Percentiles rank a stretch among this genome's conserved stretches.
phyloP scores from a whole-genome alignment of 805 yeast species.

The Saturnispora halmiae region DNA sequence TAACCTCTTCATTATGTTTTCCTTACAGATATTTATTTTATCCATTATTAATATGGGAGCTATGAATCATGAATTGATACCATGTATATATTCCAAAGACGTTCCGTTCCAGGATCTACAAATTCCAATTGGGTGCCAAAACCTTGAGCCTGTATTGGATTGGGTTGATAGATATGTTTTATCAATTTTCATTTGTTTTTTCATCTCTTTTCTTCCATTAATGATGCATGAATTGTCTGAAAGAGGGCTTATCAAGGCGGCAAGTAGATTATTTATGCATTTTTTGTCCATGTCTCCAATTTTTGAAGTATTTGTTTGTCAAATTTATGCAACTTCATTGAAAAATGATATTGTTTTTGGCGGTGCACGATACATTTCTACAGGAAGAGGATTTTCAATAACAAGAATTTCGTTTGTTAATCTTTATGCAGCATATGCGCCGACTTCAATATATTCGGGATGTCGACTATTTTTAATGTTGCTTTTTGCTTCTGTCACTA shows the following conservation, averaged over 20 bases:
- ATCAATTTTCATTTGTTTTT: constrained; percentile 87
- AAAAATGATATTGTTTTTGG: constrained; percentile 75
- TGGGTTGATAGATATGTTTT: constrained; percentile 88
- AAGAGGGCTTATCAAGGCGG: constrained; percentile 72
- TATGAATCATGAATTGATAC: constrained; percentile 58
- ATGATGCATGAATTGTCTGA: constrained; percentile 82
- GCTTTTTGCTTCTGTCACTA: constrained; percentile 65
- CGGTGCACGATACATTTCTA: constrained; percentile 84
- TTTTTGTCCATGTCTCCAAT: constrained; percentile 76
- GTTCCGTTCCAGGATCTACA: constrained; percentile 66
- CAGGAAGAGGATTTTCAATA: constrained; percentile 92
- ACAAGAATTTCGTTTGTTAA: constrained; percentile 64
- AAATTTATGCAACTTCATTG: constrained; percentile 76
- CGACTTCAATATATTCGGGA: constrained; percentile 72
- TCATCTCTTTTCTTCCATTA: constrained; percentile 82
- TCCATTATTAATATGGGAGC: constrained; percentile 75
- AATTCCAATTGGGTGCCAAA: constrained; percentile 76
- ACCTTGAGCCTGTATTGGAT: constrained; percentile 72
- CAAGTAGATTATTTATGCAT: constrained; percentile 62
- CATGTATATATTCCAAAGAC: constrained; percentile 58
- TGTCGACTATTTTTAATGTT: constrained; percentile 58
- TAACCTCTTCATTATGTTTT: constrained; percentile 76
- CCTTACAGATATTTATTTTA: constrained; percentile 81
- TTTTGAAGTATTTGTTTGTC: constrained; percentile 93
- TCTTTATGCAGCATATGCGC: constrained; percentile 69